Evolutionary conservation across 306 rosid genomes (phyloP).

Genomic region (Corylus heterophylla): DNA sequence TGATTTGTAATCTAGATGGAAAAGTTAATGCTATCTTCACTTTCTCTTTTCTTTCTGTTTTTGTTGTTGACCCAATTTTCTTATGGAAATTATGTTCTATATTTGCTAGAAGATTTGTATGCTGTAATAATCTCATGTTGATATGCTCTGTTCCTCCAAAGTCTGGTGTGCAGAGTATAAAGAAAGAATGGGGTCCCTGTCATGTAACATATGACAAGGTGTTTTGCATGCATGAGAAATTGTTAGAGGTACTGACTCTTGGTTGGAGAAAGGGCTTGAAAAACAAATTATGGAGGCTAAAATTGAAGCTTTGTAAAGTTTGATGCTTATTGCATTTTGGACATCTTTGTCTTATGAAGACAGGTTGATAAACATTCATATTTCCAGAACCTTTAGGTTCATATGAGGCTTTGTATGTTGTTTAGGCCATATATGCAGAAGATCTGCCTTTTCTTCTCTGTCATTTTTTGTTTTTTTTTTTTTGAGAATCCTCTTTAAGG

Average conservation of each 20-base stretch:
- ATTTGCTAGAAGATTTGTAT: background rate
- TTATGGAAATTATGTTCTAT: slow-evolving; percentile 2
- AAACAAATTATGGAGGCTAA: background rate
- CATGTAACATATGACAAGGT: background rate
- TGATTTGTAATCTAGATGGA: slow-evolving; percentile 24
- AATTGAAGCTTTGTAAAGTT: background rate
- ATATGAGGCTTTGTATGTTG: no score
- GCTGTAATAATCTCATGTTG: background rate
- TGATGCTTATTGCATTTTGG: background rate
- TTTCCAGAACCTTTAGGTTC: background rate
- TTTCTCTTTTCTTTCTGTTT: background rate
- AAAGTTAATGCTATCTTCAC: slow-evolving; percentile 2
- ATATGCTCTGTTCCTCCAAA: background rate
- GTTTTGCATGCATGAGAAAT: background rate
- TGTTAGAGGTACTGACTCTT: no score
- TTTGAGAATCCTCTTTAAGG: no score
- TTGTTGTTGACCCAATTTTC: slow-evolving; percentile 5
- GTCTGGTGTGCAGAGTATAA: background rate
- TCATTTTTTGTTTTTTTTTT: no score
- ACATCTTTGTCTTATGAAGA: background rate
- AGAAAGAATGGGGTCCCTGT: background rate
- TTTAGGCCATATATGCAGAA: no score
- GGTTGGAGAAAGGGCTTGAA: background rate
- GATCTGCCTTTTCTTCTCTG: no score
- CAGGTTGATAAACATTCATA: no score